Conservation (phyloP, 345 rosid genomes). For the Ceriops zippeliana region DNA sequence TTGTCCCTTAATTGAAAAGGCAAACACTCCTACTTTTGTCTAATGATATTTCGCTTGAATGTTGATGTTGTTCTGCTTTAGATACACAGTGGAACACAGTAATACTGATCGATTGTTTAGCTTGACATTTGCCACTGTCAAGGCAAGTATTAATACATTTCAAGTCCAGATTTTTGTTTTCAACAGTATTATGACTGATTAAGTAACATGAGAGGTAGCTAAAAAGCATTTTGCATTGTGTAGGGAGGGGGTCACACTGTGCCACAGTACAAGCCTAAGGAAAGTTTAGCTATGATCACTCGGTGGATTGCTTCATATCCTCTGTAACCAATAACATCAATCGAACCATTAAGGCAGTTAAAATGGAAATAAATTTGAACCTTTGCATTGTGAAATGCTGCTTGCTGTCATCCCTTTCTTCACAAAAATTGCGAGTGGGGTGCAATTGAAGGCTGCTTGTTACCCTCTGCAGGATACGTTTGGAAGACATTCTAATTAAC, state of each 20-base stretch:
- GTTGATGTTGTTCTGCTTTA: background rate
- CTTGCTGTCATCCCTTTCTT: no score
- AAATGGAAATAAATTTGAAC: no score
- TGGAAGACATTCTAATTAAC: no score
- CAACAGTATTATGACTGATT: background rate
- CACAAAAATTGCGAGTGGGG: no score
- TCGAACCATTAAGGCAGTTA: no score
- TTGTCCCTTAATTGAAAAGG: no score
- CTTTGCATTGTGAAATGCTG: no score
- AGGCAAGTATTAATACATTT: constrained; percentile 11
- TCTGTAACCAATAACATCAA: background rate
- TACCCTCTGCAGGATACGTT: no score
- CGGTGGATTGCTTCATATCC: constrained; percentile 25
- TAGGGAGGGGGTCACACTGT: constrained; percentile 37
- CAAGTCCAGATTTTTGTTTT: background rate
- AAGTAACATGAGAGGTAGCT: background rate
- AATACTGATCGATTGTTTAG: background rate
- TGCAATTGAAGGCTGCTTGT: no score
- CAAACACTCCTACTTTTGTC: no score
- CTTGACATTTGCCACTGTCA: constrained; percentile 26
- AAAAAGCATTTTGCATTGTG: background rate
- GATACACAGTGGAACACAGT: constrained; percentile 9
- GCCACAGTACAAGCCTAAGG: constrained; percentile 27
- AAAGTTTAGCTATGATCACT: constrained; percentile 20
- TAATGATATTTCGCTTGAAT: background rate